Conservation (phyloP, 768 basidiomycete species). For the Suillus hirtellus region DNA sequence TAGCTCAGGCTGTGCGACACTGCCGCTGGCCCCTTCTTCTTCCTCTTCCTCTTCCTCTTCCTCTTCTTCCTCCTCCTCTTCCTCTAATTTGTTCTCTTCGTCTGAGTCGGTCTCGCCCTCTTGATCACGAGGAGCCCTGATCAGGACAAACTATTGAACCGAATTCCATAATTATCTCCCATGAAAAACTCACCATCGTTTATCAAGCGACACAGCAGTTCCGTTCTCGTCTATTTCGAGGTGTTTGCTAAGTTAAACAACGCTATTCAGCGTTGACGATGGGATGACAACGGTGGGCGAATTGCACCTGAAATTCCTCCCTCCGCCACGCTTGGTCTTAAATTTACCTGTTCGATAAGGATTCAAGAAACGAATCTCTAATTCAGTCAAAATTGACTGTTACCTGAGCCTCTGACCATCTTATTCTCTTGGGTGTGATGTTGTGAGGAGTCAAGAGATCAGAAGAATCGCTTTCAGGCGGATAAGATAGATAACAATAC, state of each 20-base stretch:
- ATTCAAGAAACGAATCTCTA: too few species aligned
- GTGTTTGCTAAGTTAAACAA: constrained; percentile 48
- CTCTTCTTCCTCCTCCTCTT: constrained; percentile 41
- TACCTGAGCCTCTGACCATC: constrained; percentile 37
- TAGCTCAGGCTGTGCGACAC: constrained; percentile 52
- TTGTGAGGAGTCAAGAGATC: not conserved
- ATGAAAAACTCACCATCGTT: constrained; percentile 41
- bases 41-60: constrained; percentile 44
- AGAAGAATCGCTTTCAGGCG: not conserved
- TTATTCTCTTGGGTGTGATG: constrained; percentile 4
- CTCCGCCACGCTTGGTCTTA: constrained; percentile 87
- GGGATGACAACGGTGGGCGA: constrained; percentile 13
- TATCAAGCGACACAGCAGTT: constrained; percentile 49
- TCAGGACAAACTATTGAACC: not conserved
- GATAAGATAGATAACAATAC: constrained; percentile 20
- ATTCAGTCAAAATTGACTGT: not conserved
- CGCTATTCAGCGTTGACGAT: constrained; percentile 12
- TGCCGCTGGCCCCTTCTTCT: constrained; percentile 29
- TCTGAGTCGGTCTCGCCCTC: constrained; percentile 44
- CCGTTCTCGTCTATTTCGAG: constrained; percentile 60
- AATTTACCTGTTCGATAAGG: constrained; percentile 58
- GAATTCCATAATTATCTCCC: not conserved
- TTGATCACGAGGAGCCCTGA: constrained; percentile 40
- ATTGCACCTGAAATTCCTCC: constrained; percentile 74
- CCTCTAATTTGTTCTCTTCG: constrained; percentile 39